Evolutionary conservation across 371 early-diverging fungal genomes (phyloP).

Genomic region (Rhizopus sp.): DNA sequence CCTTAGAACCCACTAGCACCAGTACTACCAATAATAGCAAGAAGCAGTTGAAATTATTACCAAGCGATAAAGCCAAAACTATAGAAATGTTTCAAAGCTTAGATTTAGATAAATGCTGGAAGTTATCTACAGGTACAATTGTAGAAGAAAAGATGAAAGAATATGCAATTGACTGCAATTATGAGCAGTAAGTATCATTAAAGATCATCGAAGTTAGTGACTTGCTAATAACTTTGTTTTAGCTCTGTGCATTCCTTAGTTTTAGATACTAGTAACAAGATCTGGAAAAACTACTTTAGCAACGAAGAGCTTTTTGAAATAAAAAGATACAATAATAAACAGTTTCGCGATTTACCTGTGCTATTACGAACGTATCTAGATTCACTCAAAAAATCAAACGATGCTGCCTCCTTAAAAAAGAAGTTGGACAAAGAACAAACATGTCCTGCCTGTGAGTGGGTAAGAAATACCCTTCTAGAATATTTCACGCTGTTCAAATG

Average conservation of each 20-base stretch:
- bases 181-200: slow-evolving; percentile 22
- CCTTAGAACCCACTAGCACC: slow-evolving; percentile 2
- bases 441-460: slow-evolving; percentile 21
- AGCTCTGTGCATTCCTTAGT: slow-evolving; percentile 19
- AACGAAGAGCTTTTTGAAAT: slow-evolving; percentile 18
- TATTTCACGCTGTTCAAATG: slow-evolving; percentile 21
- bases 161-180: slow-evolving; percentile 17
- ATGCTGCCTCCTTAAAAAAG: slow-evolving; percentile 11
- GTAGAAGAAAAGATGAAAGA: slow-evolving; percentile 21
- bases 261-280: slow-evolving; percentile 20
- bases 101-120: slow-evolving; percentile 13
- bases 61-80: slow-evolving; percentile 19
- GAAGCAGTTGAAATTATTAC: slow-evolving; percentile 11
- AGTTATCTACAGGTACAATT: slow-evolving; percentile 16
- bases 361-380: slow-evolving; percentile 8
- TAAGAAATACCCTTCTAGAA: slow-evolving; percentile 16
- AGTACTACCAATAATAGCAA: slow-evolving; percentile 18
- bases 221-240: slow-evolving; percentile 21
- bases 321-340: slow-evolving; percentile 9
- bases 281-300: slow-evolving; percentile 14
- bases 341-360: slow-evolving; percentile 8
- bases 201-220: slow-evolving; percentile 6
- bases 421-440: slow-evolving; percentile 13
- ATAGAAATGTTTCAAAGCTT: slow-evolving; percentile 14
- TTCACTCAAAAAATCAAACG: slow-evolving; percentile 13